Evolutionary conservation across 495 filamentous ascomycete genomes (phyloP).

Genomic region (Penicillium nucicola): DNA sequence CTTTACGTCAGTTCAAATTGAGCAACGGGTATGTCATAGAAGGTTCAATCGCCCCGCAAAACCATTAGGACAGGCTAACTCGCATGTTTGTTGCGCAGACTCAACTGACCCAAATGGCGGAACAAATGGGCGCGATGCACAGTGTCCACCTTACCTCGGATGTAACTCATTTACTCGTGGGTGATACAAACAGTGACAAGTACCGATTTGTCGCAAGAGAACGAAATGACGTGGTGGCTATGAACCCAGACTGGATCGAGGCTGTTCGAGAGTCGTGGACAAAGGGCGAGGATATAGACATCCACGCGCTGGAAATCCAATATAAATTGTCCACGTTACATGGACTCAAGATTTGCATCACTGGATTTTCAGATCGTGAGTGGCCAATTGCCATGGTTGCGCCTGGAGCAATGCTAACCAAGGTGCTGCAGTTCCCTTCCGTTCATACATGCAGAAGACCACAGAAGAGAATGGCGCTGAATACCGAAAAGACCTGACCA

Average conservation of each 20-base stretch:
- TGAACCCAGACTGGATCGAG: conserved; percentile 78
- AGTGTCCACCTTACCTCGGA: conserved; percentile 91
- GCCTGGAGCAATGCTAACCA: conserved; percentile 6
- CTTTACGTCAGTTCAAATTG: conserved; percentile 81
- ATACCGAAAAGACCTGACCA: conserved; percentile 84
- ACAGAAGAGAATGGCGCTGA: conserved; percentile 68
- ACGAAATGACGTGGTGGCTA: conserved; percentile 76
- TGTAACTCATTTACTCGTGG: conserved; percentile 92
- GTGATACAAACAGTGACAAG: conserved; percentile 81
- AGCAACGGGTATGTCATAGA: conserved; percentile 61
- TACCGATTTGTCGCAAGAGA: conserved; percentile 93
- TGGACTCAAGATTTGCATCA: conserved; percentile 76
- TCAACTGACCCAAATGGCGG: conserved; percentile 62
- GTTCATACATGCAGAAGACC: conserved; percentile 63
- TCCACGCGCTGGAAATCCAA: conserved; percentile 59
- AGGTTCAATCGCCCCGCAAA: neutral
- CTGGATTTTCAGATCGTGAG: conserved; percentile 84
- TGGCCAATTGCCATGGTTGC: conserved; percentile 4
- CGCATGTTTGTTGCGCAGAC: conserved; percentile 46
- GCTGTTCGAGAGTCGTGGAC: conserved; percentile 82
- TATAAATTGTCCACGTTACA: conserved; percentile 59
- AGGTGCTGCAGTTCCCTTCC: conserved; percentile 52
- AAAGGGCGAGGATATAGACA: conserved; percentile 73
- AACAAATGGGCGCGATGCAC: conserved; percentile 82
- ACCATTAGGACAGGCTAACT: conserved; percentile 9